Evolutionary conservation across 768 basidiomycete genomes (phyloP).

Genomic region (Lyophyllum shimeji): DNA sequence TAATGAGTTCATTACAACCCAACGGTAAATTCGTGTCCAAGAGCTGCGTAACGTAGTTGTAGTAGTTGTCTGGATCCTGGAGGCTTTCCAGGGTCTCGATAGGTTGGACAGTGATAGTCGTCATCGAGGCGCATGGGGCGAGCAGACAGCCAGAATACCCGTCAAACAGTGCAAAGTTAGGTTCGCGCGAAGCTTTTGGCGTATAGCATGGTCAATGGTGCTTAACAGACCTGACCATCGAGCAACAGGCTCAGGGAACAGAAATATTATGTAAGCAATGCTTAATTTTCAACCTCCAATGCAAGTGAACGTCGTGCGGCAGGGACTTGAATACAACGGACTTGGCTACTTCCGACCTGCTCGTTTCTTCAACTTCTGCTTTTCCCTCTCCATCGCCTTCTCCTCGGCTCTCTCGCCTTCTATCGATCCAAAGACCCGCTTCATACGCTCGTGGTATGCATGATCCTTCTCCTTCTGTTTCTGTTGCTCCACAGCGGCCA

Average conservation of each 20-base stretch:
- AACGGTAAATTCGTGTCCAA: constrained; percentile 16
- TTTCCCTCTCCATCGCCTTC: constrained; percentile 88
- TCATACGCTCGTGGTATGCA: constrained; percentile 80
- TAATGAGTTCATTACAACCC: constrained; percentile 15
- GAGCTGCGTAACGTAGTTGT: constrained; percentile 18
- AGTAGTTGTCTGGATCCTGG: constrained; percentile 17
- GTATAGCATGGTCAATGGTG: background rate
- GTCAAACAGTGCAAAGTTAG: background rate
- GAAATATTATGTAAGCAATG: background rate
- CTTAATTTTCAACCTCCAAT: background rate
- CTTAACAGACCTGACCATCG: background rate
- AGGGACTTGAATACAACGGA: background rate
- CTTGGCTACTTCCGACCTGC: constrained; percentile 64
- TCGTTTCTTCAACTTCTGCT: constrained; percentile 71
- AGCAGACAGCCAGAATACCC: background rate
- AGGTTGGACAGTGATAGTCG: constrained; percentile 11
- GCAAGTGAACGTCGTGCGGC: background rate
- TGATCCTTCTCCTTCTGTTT: constrained; percentile 84
- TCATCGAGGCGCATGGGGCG: constrained; percentile 14
- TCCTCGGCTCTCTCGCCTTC: constrained; percentile 93
- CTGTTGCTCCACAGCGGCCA: constrained; percentile 85
- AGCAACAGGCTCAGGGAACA: background rate
- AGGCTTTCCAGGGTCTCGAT: constrained; percentile 13
- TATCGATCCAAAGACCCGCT: constrained; percentile 71
- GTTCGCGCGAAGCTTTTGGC: background rate